These are phyloP conservation scores for Daldinia loculata DNA, from an alignment of 495 filamentous ascomycete genomes.

Conservation along the genomic window DNA sequence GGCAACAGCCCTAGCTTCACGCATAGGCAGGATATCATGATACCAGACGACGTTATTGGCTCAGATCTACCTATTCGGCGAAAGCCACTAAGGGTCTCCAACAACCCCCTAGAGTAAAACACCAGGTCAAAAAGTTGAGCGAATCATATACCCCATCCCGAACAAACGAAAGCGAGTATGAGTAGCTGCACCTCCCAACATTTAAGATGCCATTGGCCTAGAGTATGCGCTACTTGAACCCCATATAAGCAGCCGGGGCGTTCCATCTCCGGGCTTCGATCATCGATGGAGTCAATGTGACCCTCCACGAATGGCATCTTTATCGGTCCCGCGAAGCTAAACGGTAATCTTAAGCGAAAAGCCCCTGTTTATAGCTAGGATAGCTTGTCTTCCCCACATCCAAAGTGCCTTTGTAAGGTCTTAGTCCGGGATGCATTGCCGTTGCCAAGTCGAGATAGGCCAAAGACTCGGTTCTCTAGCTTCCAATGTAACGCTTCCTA, in stretches of 20 bases:
- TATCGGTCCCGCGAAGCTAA: neutral
- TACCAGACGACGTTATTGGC: neutral
- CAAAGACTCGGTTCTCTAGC: neutral
- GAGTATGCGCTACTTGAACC: neutral
- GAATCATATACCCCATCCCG: neutral
- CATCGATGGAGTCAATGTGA: conserved; percentile 21
- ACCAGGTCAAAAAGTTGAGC: neutral
- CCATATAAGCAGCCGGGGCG: neutral
- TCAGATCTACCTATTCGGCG: neutral
- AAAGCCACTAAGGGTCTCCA: neutral
- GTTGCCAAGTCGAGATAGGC: neutral
- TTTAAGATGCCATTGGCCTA: conserved; percentile 2
- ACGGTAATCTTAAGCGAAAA: conserved; percentile 10
- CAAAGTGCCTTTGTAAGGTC: neutral
- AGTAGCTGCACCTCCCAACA: neutral
- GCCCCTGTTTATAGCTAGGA: neutral
- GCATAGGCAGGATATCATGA: neutral
- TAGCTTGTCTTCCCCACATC: neutral
- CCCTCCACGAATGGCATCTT: conserved; percentile 10
- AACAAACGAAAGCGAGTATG: neutral
- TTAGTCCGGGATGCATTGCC: neutral
- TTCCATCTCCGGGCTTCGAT: conserved; percentile 5
- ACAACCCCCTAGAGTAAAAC: neutral
- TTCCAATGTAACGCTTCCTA: neutral
- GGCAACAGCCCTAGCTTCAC: too few relatives aligned